Base-by-base conservation (phyloP, 1,284 basidiomycete genomes). In the Ustilago cynodontis region DNA sequence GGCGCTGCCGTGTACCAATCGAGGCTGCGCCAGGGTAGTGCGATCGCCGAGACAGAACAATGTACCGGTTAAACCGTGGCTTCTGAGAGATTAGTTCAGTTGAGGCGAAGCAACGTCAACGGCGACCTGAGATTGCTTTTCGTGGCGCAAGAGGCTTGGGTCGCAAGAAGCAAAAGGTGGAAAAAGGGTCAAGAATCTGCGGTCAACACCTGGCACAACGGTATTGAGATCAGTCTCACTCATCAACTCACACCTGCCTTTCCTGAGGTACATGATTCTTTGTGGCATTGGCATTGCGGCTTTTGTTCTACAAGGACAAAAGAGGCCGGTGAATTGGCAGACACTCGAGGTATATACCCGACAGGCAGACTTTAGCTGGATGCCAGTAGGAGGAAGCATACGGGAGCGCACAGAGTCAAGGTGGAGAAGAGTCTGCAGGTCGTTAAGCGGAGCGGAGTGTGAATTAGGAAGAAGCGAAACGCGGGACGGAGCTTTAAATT, bases 401-500 rank as follows among this genome's bases (percentile, higher is more conserved):
- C 1, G 18, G 37, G 37, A 41, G 6, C 16, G 16, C 13, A 41
- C 16, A 41, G 13, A 41, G 18, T 41, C 10, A 10, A 41, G 18
- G 31, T 33, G 31, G 11, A 33, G 6, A 16, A 37, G 7, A 43
- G n/a, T 43, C 20, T 43, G 41, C 18, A 52, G 11, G n/a, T 33
- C 31, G 9, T 29, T 18, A 14, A 52, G 50, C 16, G 9, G 29
- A 11, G 14, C 50, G 50, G 50, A 33, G 50, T 35, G 4, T 22
- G 28, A 33, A 52, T n/a, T 13, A 20, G 28, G 50, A 52, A 39
- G 33, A 54, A 24, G 33, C 29, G 52, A 54, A 54, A n/a, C 16
- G 52, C 22, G 18, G 33, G 39, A 54, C 52, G 52, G 52, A 54
- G 52, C 33, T 35, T 49, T 14, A 49, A 49, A 24, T 49, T 54